Percentiles rank a stretch among this genome's conserved stretches.
Conservation (phyloP, 2,329 filamentous ascomycete species). For the Fusarium nelsonii region DNA sequence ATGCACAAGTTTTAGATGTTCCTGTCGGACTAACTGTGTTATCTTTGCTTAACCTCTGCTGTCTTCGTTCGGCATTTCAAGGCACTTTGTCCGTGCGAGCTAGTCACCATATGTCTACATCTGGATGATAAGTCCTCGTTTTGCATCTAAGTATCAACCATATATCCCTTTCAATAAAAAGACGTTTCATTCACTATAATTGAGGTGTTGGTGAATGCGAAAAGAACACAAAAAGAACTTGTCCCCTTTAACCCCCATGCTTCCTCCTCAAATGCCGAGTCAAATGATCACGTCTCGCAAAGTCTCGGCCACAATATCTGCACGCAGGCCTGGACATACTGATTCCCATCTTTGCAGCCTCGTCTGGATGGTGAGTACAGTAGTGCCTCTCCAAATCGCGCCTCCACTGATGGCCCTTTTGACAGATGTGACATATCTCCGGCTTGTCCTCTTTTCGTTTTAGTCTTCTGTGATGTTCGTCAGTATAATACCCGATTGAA, state of each 20-base stretch:
- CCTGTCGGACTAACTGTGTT: too few species aligned
- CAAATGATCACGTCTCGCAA: slow-evolving; percentile 19
- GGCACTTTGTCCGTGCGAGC: too few species aligned
- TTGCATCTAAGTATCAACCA: too few species aligned
- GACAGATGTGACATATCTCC: slow-evolving; percentile 16
- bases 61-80: too few species aligned
- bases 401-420: slow-evolving; percentile 1
- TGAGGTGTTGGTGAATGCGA: too few species aligned
- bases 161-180: too few species aligned
- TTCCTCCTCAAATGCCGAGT: slow-evolving; percentile 17
- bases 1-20: too few species aligned
- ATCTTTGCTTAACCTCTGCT: too few species aligned
- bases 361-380: background rate
- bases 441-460: slow-evolving; percentile 19
- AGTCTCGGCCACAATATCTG: background rate
- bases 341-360: slow-evolving; percentile 10
- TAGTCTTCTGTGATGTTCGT: slow-evolving; percentile 2
- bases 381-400: slow-evolving; percentile 23
- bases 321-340: background rate
- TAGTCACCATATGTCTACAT: too few species aligned
- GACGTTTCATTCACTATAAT: too few species aligned
- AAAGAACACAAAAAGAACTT: too few species aligned
- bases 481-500: background rate
- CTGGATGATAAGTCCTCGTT: too few species aligned
- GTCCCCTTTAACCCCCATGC: slow-evolving; percentile 22